Evolutionary conservation across 129 eudicot genomes (phyloP).

Genomic region (Chrysanthemum seticuspe): DNA sequence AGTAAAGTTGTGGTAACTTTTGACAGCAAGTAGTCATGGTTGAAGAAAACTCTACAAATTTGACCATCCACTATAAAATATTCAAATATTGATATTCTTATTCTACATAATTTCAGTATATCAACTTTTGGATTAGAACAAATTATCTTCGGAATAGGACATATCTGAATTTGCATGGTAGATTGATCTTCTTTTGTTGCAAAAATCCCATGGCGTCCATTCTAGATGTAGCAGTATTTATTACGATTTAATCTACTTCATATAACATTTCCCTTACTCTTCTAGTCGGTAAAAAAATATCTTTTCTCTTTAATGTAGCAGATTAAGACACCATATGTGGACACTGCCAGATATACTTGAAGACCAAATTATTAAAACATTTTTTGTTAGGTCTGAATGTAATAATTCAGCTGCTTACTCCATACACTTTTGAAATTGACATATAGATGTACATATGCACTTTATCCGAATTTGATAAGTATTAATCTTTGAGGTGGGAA

Average conservation of each 20-base stretch:
- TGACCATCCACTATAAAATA: not conserved
- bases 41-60: constrained; percentile 15
- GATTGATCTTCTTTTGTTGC: too few relatives aligned
- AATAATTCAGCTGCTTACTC: constrained; percentile 1
- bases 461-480: constrained; percentile 22
- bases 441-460: constrained; percentile 6
- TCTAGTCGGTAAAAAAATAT: not conserved
- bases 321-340: constrained; percentile 21
- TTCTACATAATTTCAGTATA: not conserved
- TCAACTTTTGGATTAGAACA: not conserved
- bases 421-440: not conserved
- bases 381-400: constrained; percentile 12
- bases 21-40: constrained; percentile 1
- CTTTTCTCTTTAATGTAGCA: constrained; percentile 3
- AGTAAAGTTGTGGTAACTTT: constrained; percentile 12
- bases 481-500: constrained; percentile 21
- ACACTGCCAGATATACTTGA: constrained; percentile 10
- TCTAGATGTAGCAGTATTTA: too few relatives aligned
- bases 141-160: not conserved
- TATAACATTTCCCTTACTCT: not conserved
- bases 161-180: not conserved
- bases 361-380: constrained; percentile 16
- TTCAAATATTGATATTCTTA: not conserved
- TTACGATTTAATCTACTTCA: too few relatives aligned
- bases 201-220: too few relatives aligned